A percentile compares a stretch with the other conserved stretches of the same genome.
Conservation (phyloP, 2,329 filamentous ascomycete species). For the Daldinia sp. region DNA sequence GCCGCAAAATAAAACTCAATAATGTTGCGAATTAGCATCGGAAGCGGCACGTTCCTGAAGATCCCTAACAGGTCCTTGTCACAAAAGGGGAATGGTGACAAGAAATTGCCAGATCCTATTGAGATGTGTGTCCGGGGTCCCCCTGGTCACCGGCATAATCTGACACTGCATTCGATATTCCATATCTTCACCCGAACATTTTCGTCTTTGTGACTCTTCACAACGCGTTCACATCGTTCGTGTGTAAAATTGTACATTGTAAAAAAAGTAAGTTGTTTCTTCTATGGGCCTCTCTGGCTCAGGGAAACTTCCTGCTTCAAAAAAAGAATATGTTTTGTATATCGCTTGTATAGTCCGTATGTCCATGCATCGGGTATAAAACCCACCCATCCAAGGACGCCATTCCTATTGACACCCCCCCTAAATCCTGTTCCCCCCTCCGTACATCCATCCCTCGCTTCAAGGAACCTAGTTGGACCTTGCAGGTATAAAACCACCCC, state of each 20-base stretch:
- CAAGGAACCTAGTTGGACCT: conserved; percentile 24
- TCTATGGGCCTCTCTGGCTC: conserved; percentile 27
- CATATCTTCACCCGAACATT: conserved; percentile 16
- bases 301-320: conserved; percentile 10
- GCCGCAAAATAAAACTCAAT: conserved; percentile 11
- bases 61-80: conserved; percentile 18
- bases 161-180: conserved; percentile 5
- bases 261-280: conserved; percentile 25
- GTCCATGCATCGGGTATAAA: conserved; percentile 42
- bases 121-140: conserved; percentile 28
- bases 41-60: conserved; percentile 18
- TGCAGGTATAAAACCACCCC: conserved; percentile 38
- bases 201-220: background rate
- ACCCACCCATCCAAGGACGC: conserved; percentile 36
- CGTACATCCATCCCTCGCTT: conserved; percentile 12
- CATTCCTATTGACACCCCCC: conserved; percentile 36
- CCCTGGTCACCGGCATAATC: conserved; percentile 12
- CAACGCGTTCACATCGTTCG: background rate
- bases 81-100: conserved; percentile 24
- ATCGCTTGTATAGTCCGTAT: conserved; percentile 40
- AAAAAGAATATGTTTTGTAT: conserved; percentile 37
- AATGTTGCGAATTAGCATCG: background rate
- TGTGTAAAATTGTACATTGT: conserved; percentile 21
- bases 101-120: conserved; percentile 23
- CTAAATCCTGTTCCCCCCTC: conserved; percentile 31